Conservation (phyloP, 306 rosid species). For the Crotalaria pallida region DNA sequence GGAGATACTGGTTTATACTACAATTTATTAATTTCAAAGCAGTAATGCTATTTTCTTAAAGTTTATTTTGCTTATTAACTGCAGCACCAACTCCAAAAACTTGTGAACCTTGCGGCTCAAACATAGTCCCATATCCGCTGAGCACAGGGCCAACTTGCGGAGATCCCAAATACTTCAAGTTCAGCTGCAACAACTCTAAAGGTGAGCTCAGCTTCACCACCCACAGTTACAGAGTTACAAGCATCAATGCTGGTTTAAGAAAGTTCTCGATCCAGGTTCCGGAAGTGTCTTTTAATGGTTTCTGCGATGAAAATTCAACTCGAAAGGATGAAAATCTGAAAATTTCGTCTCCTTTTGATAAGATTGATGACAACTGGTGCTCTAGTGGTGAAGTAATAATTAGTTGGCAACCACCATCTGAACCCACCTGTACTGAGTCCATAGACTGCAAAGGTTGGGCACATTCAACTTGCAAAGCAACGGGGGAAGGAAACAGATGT, state of each 20-base stretch:
- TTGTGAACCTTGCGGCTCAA: constrained; percentile 34
- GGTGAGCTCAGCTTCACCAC: constrained; percentile 3
- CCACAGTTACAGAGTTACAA: neutral
- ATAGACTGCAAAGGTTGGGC: constrained; percentile 13
- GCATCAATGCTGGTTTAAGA: neutral
- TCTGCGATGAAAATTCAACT: too few species aligned
- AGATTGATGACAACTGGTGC: neutral
- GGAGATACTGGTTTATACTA: too few species aligned
- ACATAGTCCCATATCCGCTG: constrained; percentile 33
- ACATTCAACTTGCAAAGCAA: constrained; percentile 15
- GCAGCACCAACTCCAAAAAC: constrained; percentile 12
- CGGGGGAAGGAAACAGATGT: constrained; percentile 16
- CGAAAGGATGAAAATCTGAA: neutral
- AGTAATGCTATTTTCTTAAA: too few species aligned
- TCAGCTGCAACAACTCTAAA: neutral
- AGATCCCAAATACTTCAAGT: constrained; percentile 5
- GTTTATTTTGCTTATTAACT: too few species aligned
- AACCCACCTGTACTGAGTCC: constrained; percentile 12
- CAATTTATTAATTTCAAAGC: too few species aligned
- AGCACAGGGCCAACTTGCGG: constrained; percentile 30
- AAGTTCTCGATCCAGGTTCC: neutral
- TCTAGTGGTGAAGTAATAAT: neutral
- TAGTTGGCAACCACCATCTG: neutral
- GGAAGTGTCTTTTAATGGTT: too few species aligned
- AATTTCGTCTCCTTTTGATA: neutral